Base-by-base conservation (phyloP, 768 basidiomycete species). In the Royoungia palumana region DNA sequence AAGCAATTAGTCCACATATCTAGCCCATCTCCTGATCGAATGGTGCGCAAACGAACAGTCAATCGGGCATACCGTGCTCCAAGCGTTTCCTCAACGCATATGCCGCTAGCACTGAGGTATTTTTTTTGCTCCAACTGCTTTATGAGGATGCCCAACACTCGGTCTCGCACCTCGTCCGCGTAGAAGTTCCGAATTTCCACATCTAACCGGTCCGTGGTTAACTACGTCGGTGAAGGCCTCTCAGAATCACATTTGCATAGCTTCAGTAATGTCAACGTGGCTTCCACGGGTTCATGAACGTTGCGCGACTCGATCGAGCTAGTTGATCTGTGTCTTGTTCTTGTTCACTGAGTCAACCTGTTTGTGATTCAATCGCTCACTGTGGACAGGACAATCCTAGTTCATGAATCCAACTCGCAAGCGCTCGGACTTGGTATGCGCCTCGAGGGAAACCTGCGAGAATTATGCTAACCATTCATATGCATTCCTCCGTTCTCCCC, bases 371-470 rank as follows among this genome's bases (percentile, higher is more conserved):
- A 2, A 38, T 19, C 22, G 10, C 4, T 44, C 4, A 8, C 5
- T 6, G 21, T 38, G 16, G 7, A n/a, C 4, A 30, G 8, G 5
- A 25, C 5, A 7, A 6, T n/a, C 14, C 11, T 14, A 67, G 73
- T 44, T 56, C 63, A 2, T 30, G 30, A 14, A 20, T 70, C 70
- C 71, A 70, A 11, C 52, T 72, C 3, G 71, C 66, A 5, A 73
- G 28, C 0, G 52, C 58, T 2, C 72, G 69, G 4, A 62, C 68
- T 59, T 71, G 70, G 44, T 69, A 72, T 6, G 71, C 71, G 1
- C 71, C 71, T 14, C 72, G 65, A 22, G 70, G 72, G 39, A 72
- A 72, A 3, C 71, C 71, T 71, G 37, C 1, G 20, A 45, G 2
- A 22, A n/a, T 32, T 25, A 21, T 2, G 9, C 48, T 14, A 57